phyloP scores from a whole-genome alignment of 2,329 filamentous ascomycete genomes.

The Ilyonectria sp. region DNA sequence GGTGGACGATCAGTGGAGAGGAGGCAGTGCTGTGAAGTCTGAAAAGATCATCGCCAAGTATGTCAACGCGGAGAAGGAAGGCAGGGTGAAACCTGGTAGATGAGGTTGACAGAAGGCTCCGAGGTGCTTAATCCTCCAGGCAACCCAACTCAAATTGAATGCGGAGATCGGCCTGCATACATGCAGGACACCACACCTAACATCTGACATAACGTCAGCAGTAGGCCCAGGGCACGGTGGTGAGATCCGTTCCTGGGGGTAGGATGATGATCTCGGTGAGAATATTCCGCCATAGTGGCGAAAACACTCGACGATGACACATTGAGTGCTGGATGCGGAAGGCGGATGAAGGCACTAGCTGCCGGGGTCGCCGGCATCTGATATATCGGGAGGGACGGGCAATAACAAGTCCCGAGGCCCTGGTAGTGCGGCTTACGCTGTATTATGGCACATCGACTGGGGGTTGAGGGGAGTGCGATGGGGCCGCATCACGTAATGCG shows the following conservation, averaged over 20 bases:
- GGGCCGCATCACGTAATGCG: conserved; percentile 17
- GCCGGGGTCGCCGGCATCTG: conserved; percentile 8
- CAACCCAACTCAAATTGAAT: conserved; percentile 10
- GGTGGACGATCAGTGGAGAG: conserved; percentile 18
- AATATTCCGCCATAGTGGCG: conserved; percentile 1
- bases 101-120: conserved; percentile 12
- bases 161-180: conserved; percentile 22
- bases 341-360: conserved; percentile 15
- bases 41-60: conserved; percentile 13
- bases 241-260: not conserved
- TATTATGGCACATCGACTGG: conserved; percentile 11
- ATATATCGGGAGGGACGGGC: conserved; percentile 1
- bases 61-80: conserved; percentile 1
- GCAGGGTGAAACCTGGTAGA: conserved; percentile 8
- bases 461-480: not conserved
- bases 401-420: not conserved
- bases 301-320: conserved; percentile 23
- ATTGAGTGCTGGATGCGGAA: not conserved
- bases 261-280: conserved; percentile 9
- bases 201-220: conserved; percentile 21
- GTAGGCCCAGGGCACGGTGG: conserved; percentile 9
- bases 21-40: conserved; percentile 20
- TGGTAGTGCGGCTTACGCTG: conserved; percentile 20
- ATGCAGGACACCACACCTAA: conserved; percentile 1
- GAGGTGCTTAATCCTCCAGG: not conserved